phyloP scores from a whole-genome alignment of 2,329 filamentous ascomycete genomes.

The Diplodia scrobiculata region DNA sequence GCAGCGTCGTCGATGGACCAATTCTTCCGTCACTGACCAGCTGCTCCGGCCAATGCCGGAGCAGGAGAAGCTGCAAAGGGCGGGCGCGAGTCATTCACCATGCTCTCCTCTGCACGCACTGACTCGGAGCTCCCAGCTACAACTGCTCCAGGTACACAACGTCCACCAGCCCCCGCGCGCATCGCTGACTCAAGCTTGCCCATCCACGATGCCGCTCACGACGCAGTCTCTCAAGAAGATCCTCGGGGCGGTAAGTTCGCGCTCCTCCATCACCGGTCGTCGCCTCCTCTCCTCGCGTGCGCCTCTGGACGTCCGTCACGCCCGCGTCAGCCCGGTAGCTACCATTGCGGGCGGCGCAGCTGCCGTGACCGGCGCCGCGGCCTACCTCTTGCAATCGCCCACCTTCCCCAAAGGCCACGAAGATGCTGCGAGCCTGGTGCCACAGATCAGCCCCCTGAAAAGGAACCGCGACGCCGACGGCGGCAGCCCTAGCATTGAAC shows the following conservation, averaged over 20 bases:
- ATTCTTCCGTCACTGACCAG: too few species aligned
- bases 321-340: conserved; percentile 8
- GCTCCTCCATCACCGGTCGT: not conserved
- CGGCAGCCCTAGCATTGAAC: not conserved
- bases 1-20: too few species aligned
- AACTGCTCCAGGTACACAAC: not conserved
- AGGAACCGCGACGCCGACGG: not conserved
- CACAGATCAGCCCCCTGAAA: not conserved
- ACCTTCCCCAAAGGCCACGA: not conserved
- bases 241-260: not conserved
- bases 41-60: too few species aligned
- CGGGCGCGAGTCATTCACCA: not conserved
- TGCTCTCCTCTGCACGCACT: not conserved
- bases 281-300: not conserved
- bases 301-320: not conserved
- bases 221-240: not conserved
- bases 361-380: not conserved
- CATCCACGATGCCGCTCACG: not conserved
- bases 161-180: not conserved
- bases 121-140: not conserved
- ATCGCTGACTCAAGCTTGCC: not conserved
- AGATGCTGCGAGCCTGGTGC: conserved; percentile 1
- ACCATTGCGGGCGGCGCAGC: not conserved
- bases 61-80: too few species aligned
- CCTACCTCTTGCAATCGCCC: not conserved